Percentiles rank a stretch among this genome's conserved stretches.
These are phyloP conservation scores for Neofusicoccum sp. DNA, from an alignment of 2,329 filamentous ascomycete species.

Conservation along the genomic window DNA sequence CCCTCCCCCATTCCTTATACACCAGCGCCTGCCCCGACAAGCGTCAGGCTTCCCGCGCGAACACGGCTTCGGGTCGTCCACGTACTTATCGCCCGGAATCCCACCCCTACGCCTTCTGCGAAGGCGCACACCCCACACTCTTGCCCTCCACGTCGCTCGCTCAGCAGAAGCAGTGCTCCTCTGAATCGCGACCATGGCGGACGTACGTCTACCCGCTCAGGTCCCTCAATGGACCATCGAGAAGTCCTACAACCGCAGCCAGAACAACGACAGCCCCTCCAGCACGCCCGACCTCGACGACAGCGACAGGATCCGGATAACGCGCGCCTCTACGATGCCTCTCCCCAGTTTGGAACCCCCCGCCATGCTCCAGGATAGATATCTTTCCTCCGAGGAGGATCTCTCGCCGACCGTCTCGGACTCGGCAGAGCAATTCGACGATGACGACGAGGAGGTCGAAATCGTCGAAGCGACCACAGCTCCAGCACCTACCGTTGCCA, in stretches of 20 bases:
- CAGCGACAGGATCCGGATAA: constrained; percentile 34
- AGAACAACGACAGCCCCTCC: constrained; percentile 31
- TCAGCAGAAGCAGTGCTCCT: not conserved
- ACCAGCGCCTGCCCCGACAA: not conserved
- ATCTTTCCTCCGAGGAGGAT: constrained; percentile 40
- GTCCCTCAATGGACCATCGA: constrained; percentile 39
- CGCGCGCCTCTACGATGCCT: constrained; percentile 26
- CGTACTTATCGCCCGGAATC: constrained; percentile 1
- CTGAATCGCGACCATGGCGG: constrained; percentile 12
- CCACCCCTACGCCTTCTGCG: not conserved
- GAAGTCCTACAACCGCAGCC: constrained; percentile 29
- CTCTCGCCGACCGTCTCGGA: constrained; percentile 35
- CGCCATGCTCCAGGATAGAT: constrained; percentile 34
- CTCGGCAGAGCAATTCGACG: constrained; percentile 32
- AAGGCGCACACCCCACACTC: not conserved
- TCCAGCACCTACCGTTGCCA: constrained; percentile 25
- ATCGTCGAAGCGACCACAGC: constrained; percentile 11
- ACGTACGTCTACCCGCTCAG: constrained; percentile 19
- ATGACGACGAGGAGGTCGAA: constrained; percentile 12
- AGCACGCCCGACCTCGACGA: constrained; percentile 35
- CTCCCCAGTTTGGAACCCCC: constrained; percentile 23
- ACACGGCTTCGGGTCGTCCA: constrained; percentile 1
- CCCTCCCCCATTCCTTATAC: not conserved
- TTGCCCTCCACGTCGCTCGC: not conserved
- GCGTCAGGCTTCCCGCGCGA: constrained; percentile 3